Conservation (phyloP, 2,329 filamentous ascomycete genomes). For the Fusarium virguliforme region DNA sequence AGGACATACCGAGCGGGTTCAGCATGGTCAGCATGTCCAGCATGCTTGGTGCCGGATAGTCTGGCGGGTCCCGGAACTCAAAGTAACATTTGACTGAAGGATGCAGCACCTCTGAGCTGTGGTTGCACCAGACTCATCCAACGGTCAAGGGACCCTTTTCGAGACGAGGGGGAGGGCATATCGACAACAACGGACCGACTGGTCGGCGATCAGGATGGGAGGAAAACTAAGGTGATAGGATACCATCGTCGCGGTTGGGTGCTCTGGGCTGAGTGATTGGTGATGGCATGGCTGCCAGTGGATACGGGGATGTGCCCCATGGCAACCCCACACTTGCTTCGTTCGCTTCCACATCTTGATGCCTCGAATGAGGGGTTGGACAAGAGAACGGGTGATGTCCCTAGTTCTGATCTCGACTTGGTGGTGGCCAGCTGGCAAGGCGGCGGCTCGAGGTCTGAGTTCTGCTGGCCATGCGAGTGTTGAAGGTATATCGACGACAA, state of each 20-base stretch:
- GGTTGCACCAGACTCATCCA: slow-evolving; percentile 6
- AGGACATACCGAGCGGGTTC: neutral
- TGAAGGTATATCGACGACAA: neutral
- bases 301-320: slow-evolving; percentile 47
- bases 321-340: slow-evolving; percentile 49
- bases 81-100: slow-evolving; percentile 11
- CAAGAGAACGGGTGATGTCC: neutral
- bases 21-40: neutral
- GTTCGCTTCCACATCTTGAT: slow-evolving; percentile 33
- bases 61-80: slow-evolving; percentile 13
- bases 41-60: neutral
- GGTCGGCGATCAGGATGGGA: slow-evolving; percentile 38
- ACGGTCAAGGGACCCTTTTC: slow-evolving; percentile 23
- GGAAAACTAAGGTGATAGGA: slow-evolving; percentile 50
- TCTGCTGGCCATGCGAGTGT: neutral
- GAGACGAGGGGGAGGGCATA: slow-evolving; percentile 9
- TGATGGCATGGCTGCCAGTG: slow-evolving; percentile 37
- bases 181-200: slow-evolving; percentile 52
- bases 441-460: neutral
- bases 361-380: slow-evolving; percentile 39
- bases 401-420: neutral
- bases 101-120: neutral
- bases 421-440: slow-evolving; percentile 2
- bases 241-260: slow-evolving; percentile 50
- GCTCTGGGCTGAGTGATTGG: slow-evolving; percentile 46